phyloP scores from a whole-genome alignment of 768 basidiomycete species.

The Kwoniella dendrophila region DNA sequence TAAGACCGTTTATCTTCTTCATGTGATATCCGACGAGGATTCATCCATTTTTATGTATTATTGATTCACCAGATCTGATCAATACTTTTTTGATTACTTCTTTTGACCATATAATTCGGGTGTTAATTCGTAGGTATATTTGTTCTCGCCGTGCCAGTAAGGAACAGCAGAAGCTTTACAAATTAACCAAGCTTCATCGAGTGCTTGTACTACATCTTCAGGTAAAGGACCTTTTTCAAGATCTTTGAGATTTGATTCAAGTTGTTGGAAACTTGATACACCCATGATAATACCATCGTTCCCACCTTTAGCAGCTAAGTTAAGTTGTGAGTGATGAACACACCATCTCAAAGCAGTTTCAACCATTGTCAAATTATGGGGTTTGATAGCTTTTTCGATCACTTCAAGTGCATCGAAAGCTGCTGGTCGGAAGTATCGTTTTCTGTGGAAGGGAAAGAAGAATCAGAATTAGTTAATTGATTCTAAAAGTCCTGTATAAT shows the following conservation, averaged over 20 bases:
- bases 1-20: too few relatives aligned
- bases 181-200: conserved; percentile 63
- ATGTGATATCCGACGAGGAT: too few relatives aligned
- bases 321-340: conserved; percentile 61
- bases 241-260: conserved; percentile 57
- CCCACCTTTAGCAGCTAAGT: conserved; percentile 52
- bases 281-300: conserved; percentile 62
- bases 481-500: too few relatives aligned
- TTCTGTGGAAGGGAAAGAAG: conserved; percentile 6
- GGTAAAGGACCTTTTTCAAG: conserved; percentile 64
- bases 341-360: conserved; percentile 61
- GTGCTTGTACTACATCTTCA: conserved; percentile 61
- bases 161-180: conserved; percentile 59
- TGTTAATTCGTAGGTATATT: conserved; percentile 42
- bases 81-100: background rate
- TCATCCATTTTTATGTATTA: too few relatives aligned
- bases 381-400: conserved; percentile 59
- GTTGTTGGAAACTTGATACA: conserved; percentile 65
- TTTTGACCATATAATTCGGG: conserved; percentile 30
- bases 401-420: conserved; percentile 61
- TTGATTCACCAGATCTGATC: too few relatives aligned
- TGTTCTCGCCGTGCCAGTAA: conserved; percentile 55
- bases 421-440: conserved; percentile 47
- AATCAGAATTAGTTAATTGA: too few relatives aligned
- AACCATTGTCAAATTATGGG: conserved; percentile 56